These are phyloP conservation scores for Golubevia pallescens DNA, from an alignment of 1,284 basidiomycete genomes.

Conservation along the genomic window DNA sequence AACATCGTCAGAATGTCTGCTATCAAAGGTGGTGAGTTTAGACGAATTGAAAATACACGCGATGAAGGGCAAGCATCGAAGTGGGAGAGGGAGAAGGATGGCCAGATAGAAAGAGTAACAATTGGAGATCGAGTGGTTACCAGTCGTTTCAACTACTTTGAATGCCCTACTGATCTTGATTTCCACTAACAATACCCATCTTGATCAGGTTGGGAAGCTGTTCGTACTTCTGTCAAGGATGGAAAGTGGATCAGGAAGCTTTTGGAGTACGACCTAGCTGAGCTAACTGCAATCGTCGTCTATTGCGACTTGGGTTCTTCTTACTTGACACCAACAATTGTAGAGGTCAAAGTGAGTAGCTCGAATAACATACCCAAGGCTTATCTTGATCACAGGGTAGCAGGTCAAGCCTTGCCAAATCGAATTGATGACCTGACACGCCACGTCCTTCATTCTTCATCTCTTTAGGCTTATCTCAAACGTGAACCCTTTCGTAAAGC, in stretches of 20 bases:
- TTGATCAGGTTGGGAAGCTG: slow-evolving; percentile 55
- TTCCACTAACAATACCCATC: not conserved
- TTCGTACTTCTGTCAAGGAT: slow-evolving; percentile 45
- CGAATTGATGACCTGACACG: no score
- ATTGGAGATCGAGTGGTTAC: no score
- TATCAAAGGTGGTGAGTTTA: slow-evolving; percentile 8
- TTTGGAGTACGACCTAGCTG: slow-evolving; percentile 42
- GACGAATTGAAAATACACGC: slow-evolving; percentile 39
- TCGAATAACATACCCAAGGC: slow-evolving; percentile 4
- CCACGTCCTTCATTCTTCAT: not conserved
- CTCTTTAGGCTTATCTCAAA: slow-evolving; percentile 14
- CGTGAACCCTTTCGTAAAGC: slow-evolving; percentile 7
- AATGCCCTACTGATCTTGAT: not conserved
- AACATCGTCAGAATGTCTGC: no score
- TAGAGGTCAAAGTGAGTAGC: slow-evolving; percentile 40
- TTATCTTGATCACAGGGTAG: not conserved
- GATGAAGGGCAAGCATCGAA: not conserved
- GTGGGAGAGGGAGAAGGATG: slow-evolving; percentile 16
- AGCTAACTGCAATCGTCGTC: slow-evolving; percentile 52
- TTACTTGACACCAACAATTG: slow-evolving; percentile 51
- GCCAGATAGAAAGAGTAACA: slow-evolving; percentile 45
- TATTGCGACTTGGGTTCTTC: slow-evolving; percentile 44
- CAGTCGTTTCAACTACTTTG: slow-evolving; percentile 54
- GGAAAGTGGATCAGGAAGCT: slow-evolving; percentile 56
- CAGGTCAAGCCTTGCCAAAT: not conserved